Evolutionary conservation across 192 early-diverging fungal species (phyloP), one percentile per base, ranked within the genome.

Genomic region (Lobosporangium transversale): DNA sequence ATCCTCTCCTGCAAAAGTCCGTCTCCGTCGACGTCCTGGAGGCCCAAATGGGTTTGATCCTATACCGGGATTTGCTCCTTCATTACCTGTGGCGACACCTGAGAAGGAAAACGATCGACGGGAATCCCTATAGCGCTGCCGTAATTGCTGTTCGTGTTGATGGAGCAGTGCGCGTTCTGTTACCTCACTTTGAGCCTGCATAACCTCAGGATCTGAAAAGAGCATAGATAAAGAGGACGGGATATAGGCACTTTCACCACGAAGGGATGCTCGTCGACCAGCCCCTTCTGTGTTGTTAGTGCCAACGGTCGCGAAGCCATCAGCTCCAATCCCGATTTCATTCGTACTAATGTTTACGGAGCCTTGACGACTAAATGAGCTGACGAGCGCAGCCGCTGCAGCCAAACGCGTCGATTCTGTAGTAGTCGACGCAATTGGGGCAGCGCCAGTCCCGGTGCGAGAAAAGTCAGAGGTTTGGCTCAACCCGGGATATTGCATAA

Each of bases 221-320:
- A 76, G 30, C 73, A 76, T 76, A 0, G 73, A 76, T 3, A 76
- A 24, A 0, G 73, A 76, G 24, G 73, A 76, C 5, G 73, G 73
- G 2, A 76, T 67, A n/a, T 76, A 76, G 11, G 73, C 58, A 54
- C 62, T 76, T 24, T 49, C 51, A 3, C 73, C 73, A 11, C 73
- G 48, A 12, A 24, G 30, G 2, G 54, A 42, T 18, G 42, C 10
- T 11, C 14, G 4, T 17, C 36, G 50, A 12, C 37, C 37, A 40
- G 37, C 8, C 37, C 37, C 37, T n/a, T n/a, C n/a, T n/a, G n/a
- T n/a, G n/a, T n/a, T n/a, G n/a, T n/a, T n/a, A n/a, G n/a, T n/a
- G n/a, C n/a, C n/a, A n/a, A n/a, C n/a, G n/a, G n/a, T n/a, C n/a
- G n/a, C n/a, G n/a, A n/a, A n/a, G n/a, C n/a, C n/a, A n/a, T n/a